A percentile compares a stretch with the other conserved stretches of the same genome.
Conservation (phyloP, 2,329 filamentous ascomycete species). For the Paraphaeosphaeria minitans region DNA sequence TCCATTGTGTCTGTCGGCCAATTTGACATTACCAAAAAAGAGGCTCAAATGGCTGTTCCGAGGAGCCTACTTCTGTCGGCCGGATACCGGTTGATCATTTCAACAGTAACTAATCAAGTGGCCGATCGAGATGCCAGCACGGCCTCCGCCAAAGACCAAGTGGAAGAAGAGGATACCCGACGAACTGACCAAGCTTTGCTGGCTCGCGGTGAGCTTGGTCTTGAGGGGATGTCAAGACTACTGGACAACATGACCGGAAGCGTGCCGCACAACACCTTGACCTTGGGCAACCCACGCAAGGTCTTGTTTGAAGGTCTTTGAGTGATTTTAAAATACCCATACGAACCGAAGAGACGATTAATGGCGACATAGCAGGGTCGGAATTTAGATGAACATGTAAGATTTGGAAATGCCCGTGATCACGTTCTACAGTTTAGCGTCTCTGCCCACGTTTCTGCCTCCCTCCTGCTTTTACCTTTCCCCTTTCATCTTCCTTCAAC, state of each 20-base stretch:
- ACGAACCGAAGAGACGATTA: neutral
- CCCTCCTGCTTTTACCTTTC: neutral
- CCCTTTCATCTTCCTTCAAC: neutral
- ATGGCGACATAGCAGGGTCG: neutral
- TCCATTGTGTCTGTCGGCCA: conserved; percentile 51
- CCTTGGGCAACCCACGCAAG: conserved; percentile 39
- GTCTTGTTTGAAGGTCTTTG: conserved; percentile 40
- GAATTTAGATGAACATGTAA: conserved; percentile 1
- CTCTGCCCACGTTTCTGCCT: neutral
- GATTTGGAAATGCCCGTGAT: neutral
- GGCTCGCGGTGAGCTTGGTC: conserved; percentile 51
- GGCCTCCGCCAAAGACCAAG: conserved; percentile 34
- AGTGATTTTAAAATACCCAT: conserved; percentile 7
- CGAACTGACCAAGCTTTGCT: conserved; percentile 51
- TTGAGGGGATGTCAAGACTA: conserved; percentile 55
- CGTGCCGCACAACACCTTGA: conserved; percentile 26
- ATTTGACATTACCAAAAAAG: conserved; percentile 47
- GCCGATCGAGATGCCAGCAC: conserved; percentile 37
- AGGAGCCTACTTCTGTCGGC: conserved; percentile 51
- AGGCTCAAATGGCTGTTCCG: conserved; percentile 50
- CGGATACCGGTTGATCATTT: conserved; percentile 53
- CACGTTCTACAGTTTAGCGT: neutral
- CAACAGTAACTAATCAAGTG: conserved; percentile 41
- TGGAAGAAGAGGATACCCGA: conserved; percentile 35
- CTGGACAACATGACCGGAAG: conserved; percentile 45